Conservation (phyloP, 352 stramenopile species). For the Phytophthora podocarpi region DNA sequence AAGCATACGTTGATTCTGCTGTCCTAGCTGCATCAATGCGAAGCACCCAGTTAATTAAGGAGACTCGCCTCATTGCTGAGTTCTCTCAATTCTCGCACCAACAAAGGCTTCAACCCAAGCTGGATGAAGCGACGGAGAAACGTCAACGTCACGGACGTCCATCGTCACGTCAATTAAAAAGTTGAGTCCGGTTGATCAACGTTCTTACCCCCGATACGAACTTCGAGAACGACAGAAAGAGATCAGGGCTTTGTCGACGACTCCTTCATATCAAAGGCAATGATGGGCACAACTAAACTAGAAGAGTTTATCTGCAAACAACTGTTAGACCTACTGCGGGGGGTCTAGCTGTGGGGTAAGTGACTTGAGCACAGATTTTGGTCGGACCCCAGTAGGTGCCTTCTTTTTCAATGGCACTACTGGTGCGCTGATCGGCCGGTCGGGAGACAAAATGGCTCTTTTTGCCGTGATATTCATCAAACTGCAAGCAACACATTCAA, state of each 20-base stretch:
- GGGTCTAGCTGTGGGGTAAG: slow-evolving; percentile 9
- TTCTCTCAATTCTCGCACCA: slow-evolving; percentile 19
- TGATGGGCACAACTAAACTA: not conserved
- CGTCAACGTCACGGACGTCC: slow-evolving; percentile 43
- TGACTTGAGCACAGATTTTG: slow-evolving; percentile 25
- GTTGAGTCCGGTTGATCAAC: slow-evolving; percentile 40
- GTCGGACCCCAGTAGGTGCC: not conserved
- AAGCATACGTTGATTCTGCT: slow-evolving; percentile 5
- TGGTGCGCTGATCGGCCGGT: slow-evolving; percentile 63
- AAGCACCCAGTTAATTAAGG: slow-evolving; percentile 34
- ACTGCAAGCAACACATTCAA: slow-evolving; percentile 8
- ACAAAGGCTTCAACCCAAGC: not conserved
- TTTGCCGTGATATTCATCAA: slow-evolving; percentile 50
- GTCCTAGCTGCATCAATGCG: slow-evolving; percentile 8
- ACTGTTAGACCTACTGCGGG: slow-evolving; percentile 8
- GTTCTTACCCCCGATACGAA: slow-evolving; percentile 24
- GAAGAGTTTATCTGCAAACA: too few relatives aligned
- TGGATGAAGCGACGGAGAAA: slow-evolving; percentile 32
- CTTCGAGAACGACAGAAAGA: slow-evolving; percentile 47
- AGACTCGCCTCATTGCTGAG: slow-evolving; percentile 32
- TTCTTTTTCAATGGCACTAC: slow-evolving; percentile 54
- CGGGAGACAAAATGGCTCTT: slow-evolving; percentile 41
- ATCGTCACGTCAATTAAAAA: slow-evolving; percentile 42
- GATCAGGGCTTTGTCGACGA: slow-evolving; percentile 39
- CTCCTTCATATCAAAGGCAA: slow-evolving; percentile 43